Percentiles rank a stretch among this genome's conserved stretches.
phyloP scores from a whole-genome alignment of 2,329 filamentous ascomycete genomes.

The Cladosporium sp. region DNA sequence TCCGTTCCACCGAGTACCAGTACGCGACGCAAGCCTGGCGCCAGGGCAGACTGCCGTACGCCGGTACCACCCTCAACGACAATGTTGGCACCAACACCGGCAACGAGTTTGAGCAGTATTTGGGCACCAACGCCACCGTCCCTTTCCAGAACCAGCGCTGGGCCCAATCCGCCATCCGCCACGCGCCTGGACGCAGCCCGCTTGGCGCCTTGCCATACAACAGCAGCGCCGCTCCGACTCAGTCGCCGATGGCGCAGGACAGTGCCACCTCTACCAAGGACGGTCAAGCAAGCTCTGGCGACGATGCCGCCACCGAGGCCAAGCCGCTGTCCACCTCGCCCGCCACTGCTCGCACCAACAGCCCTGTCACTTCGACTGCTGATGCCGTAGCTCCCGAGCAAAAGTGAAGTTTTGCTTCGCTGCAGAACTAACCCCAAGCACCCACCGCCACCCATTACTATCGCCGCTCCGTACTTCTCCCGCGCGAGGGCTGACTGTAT shows the following conservation, averaged over 20 bases:
- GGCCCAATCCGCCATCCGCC: constrained; percentile 28
- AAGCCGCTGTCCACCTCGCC: constrained; percentile 23
- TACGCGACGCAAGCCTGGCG: constrained; percentile 30
- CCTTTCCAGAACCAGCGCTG: constrained; percentile 33
- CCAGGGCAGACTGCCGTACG: constrained; percentile 27
- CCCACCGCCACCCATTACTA: constrained; percentile 5
- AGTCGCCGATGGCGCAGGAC: constrained; percentile 23
- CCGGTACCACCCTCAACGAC: constrained; percentile 22
- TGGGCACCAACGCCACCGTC: constrained; percentile 27
- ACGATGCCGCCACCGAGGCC: constrained; percentile 12
- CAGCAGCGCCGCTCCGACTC: constrained; percentile 16
- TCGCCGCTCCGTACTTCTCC: background rate
- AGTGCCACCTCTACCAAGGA: constrained; percentile 20
- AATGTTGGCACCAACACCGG: constrained; percentile 16
- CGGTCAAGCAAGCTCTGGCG: constrained; percentile 13
- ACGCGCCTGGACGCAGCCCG: constrained; percentile 21
- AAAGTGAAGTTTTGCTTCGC: constrained; percentile 17
- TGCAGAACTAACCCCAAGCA: constrained; percentile 2
- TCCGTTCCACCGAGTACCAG: constrained; percentile 88
- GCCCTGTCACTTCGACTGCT: constrained; percentile 24
- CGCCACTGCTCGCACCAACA: constrained; percentile 19
- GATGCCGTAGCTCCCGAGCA: constrained; percentile 21
- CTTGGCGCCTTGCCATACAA: constrained; percentile 24
- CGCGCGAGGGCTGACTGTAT: constrained; percentile 13
- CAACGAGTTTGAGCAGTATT: constrained; percentile 36